phyloP scores from a whole-genome alignment of 1,284 basidiomycete genomes.

The Austroboletus rostrupii region DNA sequence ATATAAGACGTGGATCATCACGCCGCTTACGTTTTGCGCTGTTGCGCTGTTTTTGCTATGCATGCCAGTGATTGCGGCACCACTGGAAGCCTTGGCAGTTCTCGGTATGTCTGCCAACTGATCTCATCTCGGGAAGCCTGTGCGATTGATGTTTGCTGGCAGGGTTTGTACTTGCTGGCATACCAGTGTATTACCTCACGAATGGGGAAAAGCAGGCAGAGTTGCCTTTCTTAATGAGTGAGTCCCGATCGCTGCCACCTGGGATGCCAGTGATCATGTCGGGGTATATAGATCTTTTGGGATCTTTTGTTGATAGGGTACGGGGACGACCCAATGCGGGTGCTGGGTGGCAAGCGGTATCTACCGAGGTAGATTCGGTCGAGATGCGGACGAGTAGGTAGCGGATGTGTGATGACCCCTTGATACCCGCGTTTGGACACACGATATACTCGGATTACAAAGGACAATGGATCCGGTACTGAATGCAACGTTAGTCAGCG shows the following conservation, averaged over 20 bases:
- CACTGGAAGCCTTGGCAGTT: constrained; percentile 82
- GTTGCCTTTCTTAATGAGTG: constrained; percentile 46
- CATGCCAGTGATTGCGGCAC: constrained; percentile 95
- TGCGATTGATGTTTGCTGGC: constrained; percentile 5
- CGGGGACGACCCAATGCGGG: constrained; percentile 48
- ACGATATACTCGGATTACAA: no score
- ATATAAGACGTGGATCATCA: constrained; percentile 88
- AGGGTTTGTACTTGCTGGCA: constrained; percentile 71
- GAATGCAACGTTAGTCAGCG: background rate
- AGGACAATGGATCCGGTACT: no score
- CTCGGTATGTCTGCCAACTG: constrained; percentile 53
- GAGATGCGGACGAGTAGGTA: constrained; percentile 42
- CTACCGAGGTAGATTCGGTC: constrained; percentile 69
- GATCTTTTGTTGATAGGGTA: constrained; percentile 41
- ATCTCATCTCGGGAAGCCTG: background rate
- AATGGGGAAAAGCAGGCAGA: constrained; percentile 46
- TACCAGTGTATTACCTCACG: constrained; percentile 85
- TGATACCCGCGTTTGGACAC: background rate
- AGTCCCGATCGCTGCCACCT: constrained; percentile 22
- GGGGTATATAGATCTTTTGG: constrained; percentile 38
- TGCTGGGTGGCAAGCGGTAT: constrained; percentile 71
- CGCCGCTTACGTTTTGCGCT: constrained; percentile 89
- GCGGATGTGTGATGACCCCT: background rate
- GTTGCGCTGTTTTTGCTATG: constrained; percentile 89
- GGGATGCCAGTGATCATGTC: constrained; percentile 1